Percentiles rank a stretch among this genome's conserved stretches.
Evolutionary conservation across 2,329 filamentous ascomycete species (phyloP).

Genomic region (Fusarium sp.): DNA sequence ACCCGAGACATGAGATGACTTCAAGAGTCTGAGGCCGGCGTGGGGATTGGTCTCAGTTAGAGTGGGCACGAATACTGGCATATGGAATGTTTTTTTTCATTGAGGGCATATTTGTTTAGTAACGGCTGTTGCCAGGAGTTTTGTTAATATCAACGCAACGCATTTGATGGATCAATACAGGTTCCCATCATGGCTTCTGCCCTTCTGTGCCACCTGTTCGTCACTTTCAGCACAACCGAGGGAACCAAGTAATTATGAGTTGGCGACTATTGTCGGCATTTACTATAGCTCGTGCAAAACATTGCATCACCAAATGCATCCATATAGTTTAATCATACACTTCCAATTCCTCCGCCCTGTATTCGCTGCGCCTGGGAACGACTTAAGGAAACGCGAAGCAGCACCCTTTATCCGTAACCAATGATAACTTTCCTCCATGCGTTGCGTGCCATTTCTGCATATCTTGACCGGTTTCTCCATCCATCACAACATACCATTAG

Average conservation of each 20-base stretch:
- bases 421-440: constrained; percentile 22
- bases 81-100: constrained; percentile 27
- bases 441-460: constrained; percentile 24
- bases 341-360: constrained; percentile 10
- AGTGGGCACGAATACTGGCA: constrained; percentile 21
- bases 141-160: constrained; percentile 21
- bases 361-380: constrained; percentile 26
- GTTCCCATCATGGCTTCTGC: neutral
- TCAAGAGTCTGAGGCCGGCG: neutral
- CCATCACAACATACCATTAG: constrained; percentile 33
- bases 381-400: constrained; percentile 23
- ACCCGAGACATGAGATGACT: constrained; percentile 25
- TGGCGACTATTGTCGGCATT: constrained; percentile 18
- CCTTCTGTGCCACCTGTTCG: neutral
- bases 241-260: neutral
- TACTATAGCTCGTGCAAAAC: constrained; percentile 27
- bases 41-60: constrained; percentile 13
- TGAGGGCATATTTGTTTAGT: constrained; percentile 17
- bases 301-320: constrained; percentile 32
- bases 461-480: constrained; percentile 29
- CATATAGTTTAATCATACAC: constrained; percentile 32
- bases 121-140: constrained; percentile 26
- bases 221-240: neutral
- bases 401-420: constrained; percentile 2
- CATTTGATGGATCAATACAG: constrained; percentile 3